These are phyloP conservation scores for Backusella liffmaniae DNA, from an alignment of 192 early-diverging fungal species.

Conservation along the genomic window DNA sequence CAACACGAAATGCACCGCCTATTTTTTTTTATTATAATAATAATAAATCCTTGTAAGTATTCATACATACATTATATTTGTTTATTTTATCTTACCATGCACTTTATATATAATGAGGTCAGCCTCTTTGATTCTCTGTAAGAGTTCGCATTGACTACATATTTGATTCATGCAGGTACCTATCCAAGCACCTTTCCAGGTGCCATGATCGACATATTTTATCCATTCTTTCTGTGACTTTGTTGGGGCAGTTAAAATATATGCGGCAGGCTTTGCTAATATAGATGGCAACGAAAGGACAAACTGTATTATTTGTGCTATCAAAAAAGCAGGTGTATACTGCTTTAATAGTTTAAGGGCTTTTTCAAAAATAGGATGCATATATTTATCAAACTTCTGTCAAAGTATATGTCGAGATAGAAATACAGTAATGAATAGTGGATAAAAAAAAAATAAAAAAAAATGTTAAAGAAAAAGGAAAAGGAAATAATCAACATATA, in stretches of 20 bases:
- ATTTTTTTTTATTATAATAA: neutral
- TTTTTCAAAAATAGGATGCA: neutral
- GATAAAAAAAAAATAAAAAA: neutral
- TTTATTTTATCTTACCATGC: conserved; percentile 3
- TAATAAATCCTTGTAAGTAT: neutral
- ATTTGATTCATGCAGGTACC: neutral
- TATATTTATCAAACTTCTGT: neutral
- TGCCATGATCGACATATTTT: neutral
- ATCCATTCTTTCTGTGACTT: conserved; percentile 7
- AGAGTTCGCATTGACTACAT: neutral
- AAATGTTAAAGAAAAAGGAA: neutral
- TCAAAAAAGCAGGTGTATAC: neutral
- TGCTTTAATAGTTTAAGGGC: neutral
- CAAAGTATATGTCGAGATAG: too few species aligned
- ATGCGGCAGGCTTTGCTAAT: neutral
- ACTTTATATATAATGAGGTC: conserved; percentile 13
- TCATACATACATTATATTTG: neutral
- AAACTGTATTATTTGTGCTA: neutral
- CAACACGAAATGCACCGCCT: conserved; percentile 37
- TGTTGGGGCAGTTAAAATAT: conserved; percentile 3
- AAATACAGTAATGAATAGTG: too few species aligned
- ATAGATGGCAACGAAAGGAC: neutral
- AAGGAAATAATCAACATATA: neutral
- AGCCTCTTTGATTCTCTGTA: conserved; percentile 3
- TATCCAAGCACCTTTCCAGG: conserved; percentile 20